A percentile compares a stretch with the other conserved stretches of the same genome.
These are phyloP conservation scores for Acanthamoeba polyphaga DNA, from an alignment of 208 protist species.

Conservation along the genomic window DNA sequence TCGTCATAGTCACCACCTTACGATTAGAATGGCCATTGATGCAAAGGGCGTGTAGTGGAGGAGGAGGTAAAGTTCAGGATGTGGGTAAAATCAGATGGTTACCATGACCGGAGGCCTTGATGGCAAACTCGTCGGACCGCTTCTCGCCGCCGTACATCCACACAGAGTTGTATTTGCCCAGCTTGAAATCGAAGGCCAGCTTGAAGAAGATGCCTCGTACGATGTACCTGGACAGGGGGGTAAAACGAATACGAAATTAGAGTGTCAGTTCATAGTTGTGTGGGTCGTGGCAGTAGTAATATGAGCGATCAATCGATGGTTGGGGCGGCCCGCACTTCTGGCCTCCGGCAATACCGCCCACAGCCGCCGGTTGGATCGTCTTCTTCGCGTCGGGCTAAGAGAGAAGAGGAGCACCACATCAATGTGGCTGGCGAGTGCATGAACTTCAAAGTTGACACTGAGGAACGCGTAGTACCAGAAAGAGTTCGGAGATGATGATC, in stretches of 20 bases:
- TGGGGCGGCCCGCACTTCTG: slow-evolving; percentile 2
- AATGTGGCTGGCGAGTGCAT: no score
- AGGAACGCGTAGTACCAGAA: not conserved
- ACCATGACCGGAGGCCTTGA: slow-evolving; percentile 74
- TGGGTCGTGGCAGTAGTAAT: no score
- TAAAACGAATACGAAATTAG: no score
- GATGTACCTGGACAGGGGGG: not conserved
- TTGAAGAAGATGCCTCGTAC: slow-evolving; percentile 69
- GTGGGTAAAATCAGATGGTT: not conserved
- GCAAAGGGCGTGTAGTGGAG: not conserved
- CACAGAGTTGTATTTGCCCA: not conserved
- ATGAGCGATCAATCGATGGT: no score
- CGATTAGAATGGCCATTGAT: not conserved
- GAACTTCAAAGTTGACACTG: no score
- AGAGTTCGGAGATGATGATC: slow-evolving; percentile 70
- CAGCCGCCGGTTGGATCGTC: slow-evolving; percentile 38
- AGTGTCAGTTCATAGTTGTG: no score
- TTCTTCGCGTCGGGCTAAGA: slow-evolving; percentile 37
- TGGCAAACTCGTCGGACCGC: slow-evolving; percentile 60
- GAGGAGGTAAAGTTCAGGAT: not conserved
- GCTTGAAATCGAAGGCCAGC: slow-evolving; percentile 62
- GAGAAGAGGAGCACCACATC: not conserved
- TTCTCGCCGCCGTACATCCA: slow-evolving; percentile 70
- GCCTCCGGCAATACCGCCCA: slow-evolving; percentile 67
- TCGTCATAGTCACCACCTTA: not conserved